phyloP scores from a whole-genome alignment of 2,329 filamentous ascomycete species.

The Didymella sp. region DNA sequence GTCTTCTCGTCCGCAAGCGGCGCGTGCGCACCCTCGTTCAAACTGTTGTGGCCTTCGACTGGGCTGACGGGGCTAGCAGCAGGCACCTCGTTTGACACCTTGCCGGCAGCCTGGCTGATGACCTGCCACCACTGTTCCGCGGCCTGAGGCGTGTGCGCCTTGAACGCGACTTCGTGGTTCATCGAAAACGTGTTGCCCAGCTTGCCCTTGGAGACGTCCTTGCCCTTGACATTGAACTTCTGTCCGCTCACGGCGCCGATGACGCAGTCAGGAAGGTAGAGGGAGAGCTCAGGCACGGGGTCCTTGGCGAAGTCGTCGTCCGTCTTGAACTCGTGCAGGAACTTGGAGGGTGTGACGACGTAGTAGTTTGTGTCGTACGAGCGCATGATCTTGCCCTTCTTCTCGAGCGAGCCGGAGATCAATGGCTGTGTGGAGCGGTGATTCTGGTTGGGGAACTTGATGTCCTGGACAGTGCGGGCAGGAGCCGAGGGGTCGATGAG shows the following conservation, averaged over 20 bases:
- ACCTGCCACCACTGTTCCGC: constrained; percentile 85
- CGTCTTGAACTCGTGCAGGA: constrained; percentile 95
- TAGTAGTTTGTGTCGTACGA: constrained; percentile 85
- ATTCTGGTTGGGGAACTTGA: constrained; percentile 87
- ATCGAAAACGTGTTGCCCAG: constrained; percentile 82
- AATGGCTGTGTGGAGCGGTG: constrained; percentile 81
- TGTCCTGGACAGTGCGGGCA: constrained; percentile 73
- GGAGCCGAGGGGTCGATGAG: constrained; percentile 80
- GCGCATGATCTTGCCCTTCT: constrained; percentile 87
- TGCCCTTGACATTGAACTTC: constrained; percentile 96
- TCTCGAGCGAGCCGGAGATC: constrained; percentile 87
- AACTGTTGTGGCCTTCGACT: constrained; percentile 32
- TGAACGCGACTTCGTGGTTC: constrained; percentile 82
- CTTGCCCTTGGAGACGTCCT: constrained; percentile 80
- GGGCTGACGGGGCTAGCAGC: constrained; percentile 50
- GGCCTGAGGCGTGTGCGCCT: constrained; percentile 80
- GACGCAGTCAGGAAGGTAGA: constrained; percentile 90
- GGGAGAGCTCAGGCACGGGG: constrained; percentile 81
- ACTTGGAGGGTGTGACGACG: constrained; percentile 86
- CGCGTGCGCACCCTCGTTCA: constrained; percentile 8
- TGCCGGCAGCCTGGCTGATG: constrained; percentile 68
- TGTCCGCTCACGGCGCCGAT: constrained; percentile 75
- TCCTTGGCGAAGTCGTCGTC: constrained; percentile 77
- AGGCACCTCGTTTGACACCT: constrained; percentile 52
- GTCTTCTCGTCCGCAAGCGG: constrained; percentile 22